Evolutionary conservation across 768 basidiomycete species (phyloP).

Genomic region (Tricholoma bakamatsutake): DNA sequence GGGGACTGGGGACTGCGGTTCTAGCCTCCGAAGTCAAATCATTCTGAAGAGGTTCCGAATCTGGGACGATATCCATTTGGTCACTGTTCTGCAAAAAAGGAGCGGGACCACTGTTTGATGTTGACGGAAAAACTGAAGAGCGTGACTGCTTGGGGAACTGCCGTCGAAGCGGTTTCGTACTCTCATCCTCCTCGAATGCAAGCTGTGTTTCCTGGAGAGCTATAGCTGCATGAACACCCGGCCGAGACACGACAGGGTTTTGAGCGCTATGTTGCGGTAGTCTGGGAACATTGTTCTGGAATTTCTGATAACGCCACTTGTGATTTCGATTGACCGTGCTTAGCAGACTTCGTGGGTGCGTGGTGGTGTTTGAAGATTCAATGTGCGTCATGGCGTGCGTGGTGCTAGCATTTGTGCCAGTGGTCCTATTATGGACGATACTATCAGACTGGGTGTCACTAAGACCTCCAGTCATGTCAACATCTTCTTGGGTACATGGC

Average conservation of each 20-base stretch:
- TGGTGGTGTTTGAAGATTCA: not conserved
- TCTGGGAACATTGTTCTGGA: conserved; percentile 2
- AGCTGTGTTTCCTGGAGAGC: conserved; percentile 18
- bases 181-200: conserved; percentile 9
- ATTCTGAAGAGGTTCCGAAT: conserved; percentile 48
- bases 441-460: not conserved
- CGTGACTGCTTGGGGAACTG: conserved; percentile 1
- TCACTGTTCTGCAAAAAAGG: conserved; percentile 15
- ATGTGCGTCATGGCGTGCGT: not conserved
- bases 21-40: not conserved
- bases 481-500: conserved; percentile 28
- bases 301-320: conserved; percentile 22
- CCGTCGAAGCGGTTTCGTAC: conserved; percentile 3
- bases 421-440: not conserved
- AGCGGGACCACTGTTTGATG: conserved; percentile 5
- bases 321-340: conserved; percentile 22
- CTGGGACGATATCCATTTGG: conserved; percentile 49
- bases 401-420: not conserved
- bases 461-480: conserved; percentile 9
- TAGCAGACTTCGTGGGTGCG: conserved; percentile 15
- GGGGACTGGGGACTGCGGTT: not conserved
- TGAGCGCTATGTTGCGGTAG: not conserved
- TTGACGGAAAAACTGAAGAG: not conserved
- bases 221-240: not conserved
- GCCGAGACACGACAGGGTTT: not conserved